Evolutionary conservation across 805 yeast species (phyloP).

Genomic region (Pichia membranifaciens): DNA sequence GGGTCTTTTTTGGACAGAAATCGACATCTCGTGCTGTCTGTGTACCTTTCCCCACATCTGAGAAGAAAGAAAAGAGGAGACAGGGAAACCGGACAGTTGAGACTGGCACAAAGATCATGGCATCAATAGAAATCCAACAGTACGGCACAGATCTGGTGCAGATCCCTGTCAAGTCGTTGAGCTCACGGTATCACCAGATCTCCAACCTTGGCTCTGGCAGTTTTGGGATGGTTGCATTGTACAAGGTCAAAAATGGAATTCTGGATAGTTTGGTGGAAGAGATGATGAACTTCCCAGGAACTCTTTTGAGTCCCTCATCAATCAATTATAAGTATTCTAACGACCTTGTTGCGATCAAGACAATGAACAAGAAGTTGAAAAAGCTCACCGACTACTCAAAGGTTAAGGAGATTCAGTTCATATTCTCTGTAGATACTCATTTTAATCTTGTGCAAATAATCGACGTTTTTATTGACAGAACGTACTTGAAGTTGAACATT

Average conservation of each 20-base stretch:
- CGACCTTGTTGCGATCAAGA: conserved; percentile 69
- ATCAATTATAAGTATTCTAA: conserved; percentile 14
- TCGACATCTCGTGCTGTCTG: no score
- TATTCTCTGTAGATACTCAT: conserved; percentile 64
- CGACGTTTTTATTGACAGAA: conserved; percentile 72
- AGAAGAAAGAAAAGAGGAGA: no score
- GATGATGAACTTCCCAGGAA: conserved; percentile 30
- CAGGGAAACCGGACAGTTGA: no score
- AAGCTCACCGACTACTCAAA: conserved; percentile 50
- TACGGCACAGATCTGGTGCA: background rate
- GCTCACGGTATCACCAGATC: conserved; percentile 42
- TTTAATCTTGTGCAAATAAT: conserved; percentile 64
- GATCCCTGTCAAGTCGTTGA: conserved; percentile 37
- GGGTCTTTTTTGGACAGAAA: no score
- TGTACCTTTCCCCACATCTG: no score
- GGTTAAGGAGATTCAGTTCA: conserved; percentile 64
- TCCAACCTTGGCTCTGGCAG: conserved; percentile 66
- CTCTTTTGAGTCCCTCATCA: conserved; percentile 44
- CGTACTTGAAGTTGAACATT: conserved; percentile 58
- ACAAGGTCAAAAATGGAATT: conserved; percentile 37
- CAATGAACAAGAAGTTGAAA: conserved; percentile 54
- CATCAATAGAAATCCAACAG: background rate
- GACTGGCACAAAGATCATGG: background rate
- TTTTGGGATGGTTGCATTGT: conserved; percentile 66
- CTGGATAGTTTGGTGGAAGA: conserved; percentile 15